Conservation (phyloP, 768 basidiomycete species). For the Auricularia sp. region DNA sequence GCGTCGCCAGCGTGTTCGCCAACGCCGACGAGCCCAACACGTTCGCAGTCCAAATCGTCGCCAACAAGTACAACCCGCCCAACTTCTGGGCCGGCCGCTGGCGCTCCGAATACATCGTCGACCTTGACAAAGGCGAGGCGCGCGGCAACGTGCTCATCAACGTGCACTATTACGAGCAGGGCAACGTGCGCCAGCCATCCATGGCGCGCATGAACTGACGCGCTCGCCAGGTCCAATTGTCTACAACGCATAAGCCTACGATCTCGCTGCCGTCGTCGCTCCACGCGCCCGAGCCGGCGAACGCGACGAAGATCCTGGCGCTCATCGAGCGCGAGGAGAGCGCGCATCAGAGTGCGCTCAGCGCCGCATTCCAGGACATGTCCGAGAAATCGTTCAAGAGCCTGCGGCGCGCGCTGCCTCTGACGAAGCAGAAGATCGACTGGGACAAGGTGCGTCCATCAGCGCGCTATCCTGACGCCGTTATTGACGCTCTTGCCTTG, state of each 20-base stretch:
- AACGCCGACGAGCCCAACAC: slow-evolving; percentile 26
- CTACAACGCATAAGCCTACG: slow-evolving; percentile 46
- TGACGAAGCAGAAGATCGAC: slow-evolving; percentile 89
- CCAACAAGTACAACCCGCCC: slow-evolving; percentile 87
- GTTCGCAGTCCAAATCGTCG: slow-evolving; percentile 76
- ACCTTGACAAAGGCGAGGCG: slow-evolving; percentile 52
- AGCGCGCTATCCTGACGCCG: background rate
- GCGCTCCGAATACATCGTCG: slow-evolving; percentile 78
- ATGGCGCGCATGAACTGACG: background rate
- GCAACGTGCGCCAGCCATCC: slow-evolving; percentile 52
- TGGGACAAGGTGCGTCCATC: slow-evolving; percentile 70
- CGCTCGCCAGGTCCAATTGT: slow-evolving; percentile 69
- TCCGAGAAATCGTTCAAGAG: slow-evolving; percentile 90
- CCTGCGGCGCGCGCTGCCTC: slow-evolving; percentile 78
- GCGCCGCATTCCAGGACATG: slow-evolving; percentile 79
- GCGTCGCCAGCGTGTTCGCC: slow-evolving; percentile 65
- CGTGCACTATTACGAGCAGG: slow-evolving; percentile 97
- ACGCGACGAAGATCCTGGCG: slow-evolving; percentile 68
- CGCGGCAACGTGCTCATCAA: slow-evolving; percentile 70
- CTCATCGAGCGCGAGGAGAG: slow-evolving; percentile 74
- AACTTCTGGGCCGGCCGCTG: slow-evolving; percentile 97
- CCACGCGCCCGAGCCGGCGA: slow-evolving; percentile 47
- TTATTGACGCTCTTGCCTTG: background rate
- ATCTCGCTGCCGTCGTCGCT: slow-evolving; percentile 20
- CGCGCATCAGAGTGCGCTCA: slow-evolving; percentile 69